Conservation (phyloP, 2,329 filamentous ascomycete species). For the Pyrenophora teres region DNA sequence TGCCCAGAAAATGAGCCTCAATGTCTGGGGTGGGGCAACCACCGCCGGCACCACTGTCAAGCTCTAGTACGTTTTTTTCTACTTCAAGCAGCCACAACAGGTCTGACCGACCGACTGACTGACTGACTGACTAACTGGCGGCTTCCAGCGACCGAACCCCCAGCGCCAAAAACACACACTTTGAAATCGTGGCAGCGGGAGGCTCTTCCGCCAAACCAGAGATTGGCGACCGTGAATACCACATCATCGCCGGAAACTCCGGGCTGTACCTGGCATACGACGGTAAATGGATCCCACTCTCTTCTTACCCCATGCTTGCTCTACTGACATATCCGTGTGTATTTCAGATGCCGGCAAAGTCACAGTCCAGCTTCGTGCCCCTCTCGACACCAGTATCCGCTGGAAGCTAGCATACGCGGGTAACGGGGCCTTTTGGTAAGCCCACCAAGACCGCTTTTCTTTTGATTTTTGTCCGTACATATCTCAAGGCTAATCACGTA, state of each 20-base stretch:
- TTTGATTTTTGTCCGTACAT: neutral
- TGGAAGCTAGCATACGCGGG: neutral
- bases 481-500: neutral
- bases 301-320: no score
- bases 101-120: neutral
- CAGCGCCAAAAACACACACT: neutral
- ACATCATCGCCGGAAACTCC: conserved; percentile 5
- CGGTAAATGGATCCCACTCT: neutral
- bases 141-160: neutral
- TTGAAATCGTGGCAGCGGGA: conserved; percentile 3
- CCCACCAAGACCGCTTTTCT: neutral
- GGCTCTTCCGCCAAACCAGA: neutral
- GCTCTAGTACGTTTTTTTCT: neutral
- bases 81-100: no score
- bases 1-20: neutral
- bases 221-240: conserved; percentile 6
- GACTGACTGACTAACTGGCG: neutral
- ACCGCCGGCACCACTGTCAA: neutral
- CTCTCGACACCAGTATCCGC: neutral
- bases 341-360: neutral
- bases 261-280: neutral
- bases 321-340: neutral
- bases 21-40: neutral
- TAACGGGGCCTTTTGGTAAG: conserved; percentile 1
- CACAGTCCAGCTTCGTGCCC: neutral